Evolutionary conservation across 805 yeast species (phyloP).

Genomic region (Candida pseudofarinosa): DNA sequence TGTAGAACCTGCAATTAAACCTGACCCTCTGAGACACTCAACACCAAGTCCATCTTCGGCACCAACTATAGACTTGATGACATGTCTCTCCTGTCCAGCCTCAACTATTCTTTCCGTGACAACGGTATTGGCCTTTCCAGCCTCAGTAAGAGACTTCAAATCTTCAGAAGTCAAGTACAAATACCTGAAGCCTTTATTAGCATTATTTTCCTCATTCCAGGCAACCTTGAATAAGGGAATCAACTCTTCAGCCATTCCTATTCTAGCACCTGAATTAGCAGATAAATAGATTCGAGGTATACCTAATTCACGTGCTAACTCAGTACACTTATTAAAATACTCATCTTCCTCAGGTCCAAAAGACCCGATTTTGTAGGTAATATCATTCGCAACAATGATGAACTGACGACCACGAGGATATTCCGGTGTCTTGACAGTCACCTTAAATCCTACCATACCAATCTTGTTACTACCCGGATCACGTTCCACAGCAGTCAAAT

Average conservation of each 20-base stretch:
- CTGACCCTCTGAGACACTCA: conserved; percentile 97
- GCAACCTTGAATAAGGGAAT: conserved; percentile 85
- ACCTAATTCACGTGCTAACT: conserved; percentile 83
- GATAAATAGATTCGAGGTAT: conserved; percentile 93
- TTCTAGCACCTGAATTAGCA: conserved; percentile 99
- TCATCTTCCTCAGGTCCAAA: conserved; percentile 96
- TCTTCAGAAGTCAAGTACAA: conserved; percentile 76
- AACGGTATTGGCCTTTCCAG: conserved; percentile 59
- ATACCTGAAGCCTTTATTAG: conserved; percentile 85
- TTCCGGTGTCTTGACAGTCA: conserved; percentile 91
- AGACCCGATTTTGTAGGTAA: conserved; percentile 96
- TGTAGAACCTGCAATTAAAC: conserved; percentile 98
- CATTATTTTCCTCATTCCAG: conserved; percentile 78
- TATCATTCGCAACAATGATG: conserved; percentile 92
- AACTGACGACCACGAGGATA: conserved; percentile 95
- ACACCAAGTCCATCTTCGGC: conserved; percentile 97
- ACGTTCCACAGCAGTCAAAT: conserved; percentile 81
- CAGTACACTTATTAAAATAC: conserved; percentile 89
- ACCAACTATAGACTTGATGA: conserved; percentile 85
- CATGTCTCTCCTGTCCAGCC: conserved; percentile 76
- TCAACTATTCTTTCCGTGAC: conserved; percentile 78
- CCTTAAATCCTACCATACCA: conserved; percentile 97
- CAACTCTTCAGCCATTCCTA: conserved; percentile 96
- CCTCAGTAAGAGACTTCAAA: conserved; percentile 48
- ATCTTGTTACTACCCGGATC: conserved; percentile 94